phyloP scores from a whole-genome alignment of 495 filamentous ascomycete genomes.

The Hypoxylon rickii region DNA sequence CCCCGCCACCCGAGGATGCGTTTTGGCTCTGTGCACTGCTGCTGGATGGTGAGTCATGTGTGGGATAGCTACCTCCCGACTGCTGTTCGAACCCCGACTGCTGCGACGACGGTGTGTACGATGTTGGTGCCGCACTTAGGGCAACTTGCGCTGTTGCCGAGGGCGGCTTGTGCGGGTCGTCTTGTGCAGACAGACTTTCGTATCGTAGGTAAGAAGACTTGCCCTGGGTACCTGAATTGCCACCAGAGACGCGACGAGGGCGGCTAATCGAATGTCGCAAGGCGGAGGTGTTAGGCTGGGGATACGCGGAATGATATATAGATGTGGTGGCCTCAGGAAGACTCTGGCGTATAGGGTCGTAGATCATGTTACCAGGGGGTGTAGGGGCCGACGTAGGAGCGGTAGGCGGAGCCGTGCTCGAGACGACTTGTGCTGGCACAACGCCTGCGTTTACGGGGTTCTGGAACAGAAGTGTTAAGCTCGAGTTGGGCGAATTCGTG shows the following conservation, averaged over 20 bases:
- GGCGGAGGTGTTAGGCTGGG: conserved; percentile 51
- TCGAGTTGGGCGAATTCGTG: conserved; percentile 79
- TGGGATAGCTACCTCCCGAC: conserved; percentile 1
- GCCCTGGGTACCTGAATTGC: conserved; percentile 38
- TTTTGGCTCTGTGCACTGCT: conserved; percentile 33
- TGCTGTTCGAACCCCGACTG: conserved; percentile 42
- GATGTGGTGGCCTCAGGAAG: conserved; percentile 46
- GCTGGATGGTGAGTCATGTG: conserved; percentile 41
- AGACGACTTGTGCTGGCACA: conserved; percentile 28
- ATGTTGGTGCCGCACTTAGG: conserved; percentile 35
- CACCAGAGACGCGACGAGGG: conserved; percentile 46
- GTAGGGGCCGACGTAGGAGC: conserved; percentile 44
- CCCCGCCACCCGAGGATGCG: conserved; percentile 16
- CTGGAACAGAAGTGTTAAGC: conserved; percentile 74
- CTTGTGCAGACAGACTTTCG: conserved; percentile 36
- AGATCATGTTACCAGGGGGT: conserved; percentile 57
- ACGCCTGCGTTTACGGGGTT: conserved; percentile 35
- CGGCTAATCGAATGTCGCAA: conserved; percentile 48
- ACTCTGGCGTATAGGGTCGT: conserved; percentile 56
- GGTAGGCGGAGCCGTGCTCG: conserved; percentile 13
- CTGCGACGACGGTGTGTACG: conserved; percentile 39
- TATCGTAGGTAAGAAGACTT: conserved; percentile 45
- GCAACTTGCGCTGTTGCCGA: conserved; percentile 22
- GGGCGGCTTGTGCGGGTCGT: conserved; percentile 35
- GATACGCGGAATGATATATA: conserved; percentile 52